Conservation (phyloP, 345 rosid species). For the Citrus hindsii region DNA sequence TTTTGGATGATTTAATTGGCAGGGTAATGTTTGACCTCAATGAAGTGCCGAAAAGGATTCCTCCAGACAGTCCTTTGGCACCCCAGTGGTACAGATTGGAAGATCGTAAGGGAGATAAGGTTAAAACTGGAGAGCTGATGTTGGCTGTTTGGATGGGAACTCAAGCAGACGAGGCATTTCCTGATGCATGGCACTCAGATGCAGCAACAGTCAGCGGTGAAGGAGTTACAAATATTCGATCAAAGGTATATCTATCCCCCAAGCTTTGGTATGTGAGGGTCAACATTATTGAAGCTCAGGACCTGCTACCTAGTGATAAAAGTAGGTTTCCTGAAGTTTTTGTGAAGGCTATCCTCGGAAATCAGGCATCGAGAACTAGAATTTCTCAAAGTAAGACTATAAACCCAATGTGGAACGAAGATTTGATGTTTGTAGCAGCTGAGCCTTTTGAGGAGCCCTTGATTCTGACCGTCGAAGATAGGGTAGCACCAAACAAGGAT, state of each 20-base stretch:
- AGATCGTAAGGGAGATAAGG: slow-evolving; percentile 66
- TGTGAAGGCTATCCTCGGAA: slow-evolving; percentile 68
- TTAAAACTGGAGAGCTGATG: slow-evolving; percentile 79
- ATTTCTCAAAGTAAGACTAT: slow-evolving; percentile 61
- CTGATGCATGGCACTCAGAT: slow-evolving; percentile 98
- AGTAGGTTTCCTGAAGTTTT: slow-evolving; percentile 78
- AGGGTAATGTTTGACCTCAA: slow-evolving; percentile 66
- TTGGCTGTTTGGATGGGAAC: slow-evolving; percentile 99
- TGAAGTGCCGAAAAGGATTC: slow-evolving; percentile 82
- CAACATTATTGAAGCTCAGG: slow-evolving; percentile 96
- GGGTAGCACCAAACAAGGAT: slow-evolving; percentile 68
- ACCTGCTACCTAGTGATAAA: slow-evolving; percentile 69
- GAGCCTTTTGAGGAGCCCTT: slow-evolving; percentile 90
- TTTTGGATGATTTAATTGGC: slow-evolving; percentile 83
- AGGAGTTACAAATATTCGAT: slow-evolving; percentile 61
- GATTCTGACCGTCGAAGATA: slow-evolving; percentile 73
- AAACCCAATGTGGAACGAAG: slow-evolving; percentile 97
- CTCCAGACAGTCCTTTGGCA: slow-evolving; percentile 95
- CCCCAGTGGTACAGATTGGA: slow-evolving; percentile 97
- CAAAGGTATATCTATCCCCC: slow-evolving; percentile 90
- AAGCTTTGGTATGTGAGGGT: slow-evolving; percentile 96
- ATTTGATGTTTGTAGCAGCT: slow-evolving; percentile 87
- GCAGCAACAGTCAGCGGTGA: slow-evolving; percentile 72
- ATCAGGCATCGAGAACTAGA: slow-evolving; percentile 65
- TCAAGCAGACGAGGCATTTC: slow-evolving; percentile 95